These are phyloP conservation scores for Termitomyces sp. DNA, from an alignment of 768 basidiomycete species.

Conservation along the genomic window DNA sequence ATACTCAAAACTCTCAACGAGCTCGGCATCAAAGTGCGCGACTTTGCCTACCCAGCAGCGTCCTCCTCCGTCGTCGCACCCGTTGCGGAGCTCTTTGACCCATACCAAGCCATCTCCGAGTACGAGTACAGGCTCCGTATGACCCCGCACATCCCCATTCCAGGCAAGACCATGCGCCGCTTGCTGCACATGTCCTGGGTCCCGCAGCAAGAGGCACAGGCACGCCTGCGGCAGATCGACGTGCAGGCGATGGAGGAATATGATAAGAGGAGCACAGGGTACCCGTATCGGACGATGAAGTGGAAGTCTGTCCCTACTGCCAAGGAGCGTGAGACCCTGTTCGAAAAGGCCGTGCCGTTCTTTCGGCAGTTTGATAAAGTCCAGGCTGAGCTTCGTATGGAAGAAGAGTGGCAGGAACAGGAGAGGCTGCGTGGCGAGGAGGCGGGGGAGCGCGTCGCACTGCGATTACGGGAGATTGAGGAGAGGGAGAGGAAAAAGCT, in stretches of 20 bases:
- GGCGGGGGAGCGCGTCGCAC: neutral
- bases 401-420: slow-evolving; percentile 6
- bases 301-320: slow-evolving; percentile 2
- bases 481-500: neutral
- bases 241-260: slow-evolving; percentile 25
- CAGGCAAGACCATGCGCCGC: slow-evolving; percentile 31
- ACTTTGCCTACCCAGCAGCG: slow-evolving; percentile 28
- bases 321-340: neutral
- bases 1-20: slow-evolving; percentile 20
- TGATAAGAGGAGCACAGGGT: slow-evolving; percentile 15
- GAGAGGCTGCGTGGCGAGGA: slow-evolving; percentile 4
- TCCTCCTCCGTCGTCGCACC: slow-evolving; percentile 5
- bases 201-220: slow-evolving; percentile 23
- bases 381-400: slow-evolving; percentile 8
- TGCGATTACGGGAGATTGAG: neutral
- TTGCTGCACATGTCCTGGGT: slow-evolving; percentile 39
- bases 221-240: slow-evolving; percentile 27
- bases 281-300: slow-evolving; percentile 14
- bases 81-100: slow-evolving; percentile 33
- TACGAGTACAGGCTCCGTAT: slow-evolving; percentile 33
- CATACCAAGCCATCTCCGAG: slow-evolving; percentile 29
- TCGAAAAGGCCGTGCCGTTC: neutral
- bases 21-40: slow-evolving; percentile 34
- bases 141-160: slow-evolving; percentile 24
- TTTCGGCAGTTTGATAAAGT: slow-evolving; percentile 10